Evolutionary conservation across 75 land plant genomes (phyloP).

Genomic region (Picea sitchensis): DNA sequence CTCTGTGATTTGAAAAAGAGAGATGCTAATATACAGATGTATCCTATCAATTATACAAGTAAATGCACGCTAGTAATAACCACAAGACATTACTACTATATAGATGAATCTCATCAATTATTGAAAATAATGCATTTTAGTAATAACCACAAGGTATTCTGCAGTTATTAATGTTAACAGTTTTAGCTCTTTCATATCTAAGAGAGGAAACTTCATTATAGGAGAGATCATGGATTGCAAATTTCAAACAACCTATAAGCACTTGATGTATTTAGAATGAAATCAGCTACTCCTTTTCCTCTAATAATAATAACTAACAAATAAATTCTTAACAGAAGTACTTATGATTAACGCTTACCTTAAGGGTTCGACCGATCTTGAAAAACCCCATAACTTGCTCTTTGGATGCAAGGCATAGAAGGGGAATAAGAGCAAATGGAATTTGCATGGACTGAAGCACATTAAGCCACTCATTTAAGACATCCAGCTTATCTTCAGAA

Average conservation of each 20-base stretch:
- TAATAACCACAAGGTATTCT: neutral
- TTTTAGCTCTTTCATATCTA: neutral
- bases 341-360: conserved; percentile 40
- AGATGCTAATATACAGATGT: too few species aligned
- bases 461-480: conserved; percentile 91
- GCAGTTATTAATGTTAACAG: neutral
- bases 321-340: neutral
- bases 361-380: conserved; percentile 49
- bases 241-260: neutral
- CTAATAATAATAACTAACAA: neutral
- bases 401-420: conserved; percentile 80
- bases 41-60: too few species aligned
- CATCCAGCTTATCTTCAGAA: conserved; percentile 69
- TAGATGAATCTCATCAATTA: neutral
- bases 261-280: neutral
- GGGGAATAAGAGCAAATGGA: conserved; percentile 94
- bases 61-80: too few species aligned
- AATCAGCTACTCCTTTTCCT: neutral
- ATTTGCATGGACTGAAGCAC: conserved; percentile 94
- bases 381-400: conserved; percentile 83
- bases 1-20: too few species aligned
- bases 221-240: neutral
- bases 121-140: neutral
- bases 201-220: neutral
- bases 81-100: neutral